Evolutionary conservation across 352 stramenopile species (phyloP), one percentile per base, ranked within the genome.

Genomic region (Lagenidium giganteum): DNA sequence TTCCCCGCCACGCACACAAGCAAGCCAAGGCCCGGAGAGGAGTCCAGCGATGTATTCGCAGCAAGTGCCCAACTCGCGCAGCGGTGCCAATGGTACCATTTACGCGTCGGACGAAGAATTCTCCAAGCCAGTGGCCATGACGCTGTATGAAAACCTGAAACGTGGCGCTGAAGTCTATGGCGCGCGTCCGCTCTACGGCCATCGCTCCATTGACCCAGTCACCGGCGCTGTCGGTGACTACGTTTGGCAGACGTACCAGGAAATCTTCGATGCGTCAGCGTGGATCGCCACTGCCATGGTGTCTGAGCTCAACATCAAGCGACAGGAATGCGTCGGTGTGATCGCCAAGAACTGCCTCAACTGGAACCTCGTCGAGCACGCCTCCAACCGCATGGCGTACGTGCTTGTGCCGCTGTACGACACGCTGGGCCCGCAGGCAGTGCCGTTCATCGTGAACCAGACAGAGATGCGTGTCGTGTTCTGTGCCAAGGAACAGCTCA

Each of bases 321-420:
- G 72, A 26, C 51, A 63, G 13, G 73, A 74, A 31, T 64, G 79
- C 24, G 62, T 90, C 21, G 77, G 77, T 4, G 37, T 87, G n/a
- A 86, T 90, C 57, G 61, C 49, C 48, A 96, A 93, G 58, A 99
- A 99, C 59, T 96, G 78, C 12, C 81, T 95, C 30, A 95, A 99
- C 51, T 98, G 95, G 91, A 64, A 97, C 11, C 60, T 99, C 24
- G 75, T 69, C 1, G 95, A 98, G 50, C 91, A 97, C 52, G 70
- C 72, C 4, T 70, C 57, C 9, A 84, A 82, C 47, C 48, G 48
- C n/a, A 68, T 62, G 22, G 58, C 49, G 28, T 53, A 54, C 13
- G 40, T 68, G 1, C 50, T 83, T 12, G 69, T 89, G 4, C 72
- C 81, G 17, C 55, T 93, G 17, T 93, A 93, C 47, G 81, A 93